Evolutionary conservation across 176 grass and related monocot species (phyloP).

Genomic region (Triticum turgidum): DNA sequence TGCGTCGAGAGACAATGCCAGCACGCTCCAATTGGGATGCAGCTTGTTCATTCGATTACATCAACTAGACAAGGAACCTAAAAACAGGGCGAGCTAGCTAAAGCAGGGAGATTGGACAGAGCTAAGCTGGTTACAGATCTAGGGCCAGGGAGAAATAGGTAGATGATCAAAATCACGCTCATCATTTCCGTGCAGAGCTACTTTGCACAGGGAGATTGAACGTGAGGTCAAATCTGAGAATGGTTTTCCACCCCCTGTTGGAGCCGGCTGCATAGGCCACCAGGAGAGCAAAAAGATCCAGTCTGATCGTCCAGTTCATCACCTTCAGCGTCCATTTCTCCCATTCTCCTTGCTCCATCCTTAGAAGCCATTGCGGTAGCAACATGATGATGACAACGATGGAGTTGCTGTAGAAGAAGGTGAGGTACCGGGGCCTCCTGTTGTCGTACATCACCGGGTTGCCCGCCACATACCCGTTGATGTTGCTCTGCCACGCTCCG

Average conservation of each 20-base stretch:
- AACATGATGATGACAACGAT: background rate
- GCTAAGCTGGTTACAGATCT: too few relatives aligned
- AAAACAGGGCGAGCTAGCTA: background rate
- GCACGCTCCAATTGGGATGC: background rate
- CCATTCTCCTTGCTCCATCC: background rate
- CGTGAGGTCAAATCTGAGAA: too few relatives aligned
- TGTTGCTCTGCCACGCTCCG: background rate
- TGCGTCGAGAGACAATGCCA: background rate
- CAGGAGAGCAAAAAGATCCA: constrained; percentile 33
- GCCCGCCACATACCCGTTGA: background rate
- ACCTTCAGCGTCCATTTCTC: background rate
- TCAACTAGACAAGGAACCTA: background rate
- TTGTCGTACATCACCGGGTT: background rate
- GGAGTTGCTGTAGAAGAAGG: constrained; percentile 20
- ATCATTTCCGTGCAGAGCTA: too few relatives aligned
- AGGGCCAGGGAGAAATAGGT: too few relatives aligned
- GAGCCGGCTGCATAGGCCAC: constrained; percentile 16
- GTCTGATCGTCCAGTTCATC: background rate
- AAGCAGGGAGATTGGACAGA: background rate
- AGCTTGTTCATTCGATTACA: background rate
- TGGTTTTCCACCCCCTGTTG: background rate
- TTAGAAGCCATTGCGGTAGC: background rate
- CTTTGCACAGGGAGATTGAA: too few relatives aligned
- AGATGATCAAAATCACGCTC: too few relatives aligned
- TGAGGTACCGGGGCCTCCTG: background rate